These are phyloP conservation scores for Olyra latifolia DNA, from an alignment of 176 grass and related monocot species.

Conservation along the genomic window DNA sequence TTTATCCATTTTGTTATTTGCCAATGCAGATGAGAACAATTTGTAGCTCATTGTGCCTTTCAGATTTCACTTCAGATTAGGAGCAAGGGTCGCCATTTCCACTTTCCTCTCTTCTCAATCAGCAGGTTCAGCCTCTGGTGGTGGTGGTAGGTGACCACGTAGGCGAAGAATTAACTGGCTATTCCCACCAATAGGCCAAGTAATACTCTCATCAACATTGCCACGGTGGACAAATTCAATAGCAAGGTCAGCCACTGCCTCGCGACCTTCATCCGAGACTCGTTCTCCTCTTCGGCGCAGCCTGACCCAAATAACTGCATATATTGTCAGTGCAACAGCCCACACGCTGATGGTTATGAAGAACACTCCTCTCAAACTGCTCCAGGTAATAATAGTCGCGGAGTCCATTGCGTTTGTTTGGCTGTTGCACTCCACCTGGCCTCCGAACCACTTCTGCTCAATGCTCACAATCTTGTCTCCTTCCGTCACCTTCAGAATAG, in stretches of 20 bases:
- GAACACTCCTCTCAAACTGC: slow-evolving; percentile 11
- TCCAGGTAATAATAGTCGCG: background rate
- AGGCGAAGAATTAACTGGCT: background rate
- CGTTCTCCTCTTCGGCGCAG: background rate
- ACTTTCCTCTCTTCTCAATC: background rate
- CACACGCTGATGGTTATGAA: slow-evolving; percentile 4
- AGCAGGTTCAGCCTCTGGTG: background rate
- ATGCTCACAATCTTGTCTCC: too few species aligned
- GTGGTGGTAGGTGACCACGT: background rate
- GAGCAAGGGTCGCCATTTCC: background rate
- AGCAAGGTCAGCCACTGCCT: background rate
- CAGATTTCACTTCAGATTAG: background rate
- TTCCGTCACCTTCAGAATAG: too few species aligned
- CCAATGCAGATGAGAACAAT: background rate
- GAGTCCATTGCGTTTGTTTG: background rate
- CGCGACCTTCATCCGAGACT: too few species aligned
- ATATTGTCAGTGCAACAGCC: background rate
- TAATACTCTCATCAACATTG: background rate
- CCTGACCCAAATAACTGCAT: background rate
- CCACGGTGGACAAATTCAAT: background rate
- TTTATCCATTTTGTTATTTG: background rate
- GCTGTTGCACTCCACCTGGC: background rate
- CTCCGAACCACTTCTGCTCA: background rate
- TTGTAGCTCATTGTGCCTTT: background rate
- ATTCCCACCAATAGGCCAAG: background rate